phyloP scores from a whole-genome alignment of 2,329 filamentous ascomycete species.

The Verticillium alfalfae region DNA sequence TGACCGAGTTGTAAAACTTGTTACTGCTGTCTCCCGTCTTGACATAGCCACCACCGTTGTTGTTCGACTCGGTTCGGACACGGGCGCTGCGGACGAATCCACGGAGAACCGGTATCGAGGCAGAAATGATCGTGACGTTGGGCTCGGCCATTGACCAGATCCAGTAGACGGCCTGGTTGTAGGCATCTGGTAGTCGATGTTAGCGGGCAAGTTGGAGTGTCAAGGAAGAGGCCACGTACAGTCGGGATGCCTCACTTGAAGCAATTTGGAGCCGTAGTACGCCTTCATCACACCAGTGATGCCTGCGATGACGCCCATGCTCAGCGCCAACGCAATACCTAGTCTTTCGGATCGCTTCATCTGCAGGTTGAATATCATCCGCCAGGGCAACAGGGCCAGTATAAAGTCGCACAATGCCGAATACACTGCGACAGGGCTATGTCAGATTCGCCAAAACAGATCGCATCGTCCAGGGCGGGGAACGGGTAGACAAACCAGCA shows the following conservation, averaged over 20 bases:
- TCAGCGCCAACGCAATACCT: conserved; percentile 26
- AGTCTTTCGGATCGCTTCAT: conserved; percentile 25
- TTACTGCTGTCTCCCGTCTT: conserved; percentile 1
- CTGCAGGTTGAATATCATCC: conserved; percentile 21
- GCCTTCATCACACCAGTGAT: conserved; percentile 15
- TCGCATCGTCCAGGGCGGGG: not conserved
- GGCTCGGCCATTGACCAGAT: conserved; percentile 20
- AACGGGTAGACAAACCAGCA: not conserved
- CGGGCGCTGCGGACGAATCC: conserved; percentile 12
- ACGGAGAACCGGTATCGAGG: conserved; percentile 21
- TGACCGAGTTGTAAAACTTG: conserved; percentile 3
- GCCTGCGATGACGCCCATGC: conserved; percentile 21
- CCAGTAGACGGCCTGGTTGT: conserved; percentile 5
- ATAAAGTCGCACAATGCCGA: conserved; percentile 5
- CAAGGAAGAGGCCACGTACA: conserved; percentile 4
- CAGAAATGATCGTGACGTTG: conserved; percentile 22
- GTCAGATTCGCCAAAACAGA: not conserved
- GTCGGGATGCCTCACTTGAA: conserved; percentile 9
- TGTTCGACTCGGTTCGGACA: not conserved
- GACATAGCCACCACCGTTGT: not conserved
- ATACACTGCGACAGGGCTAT: not conserved
- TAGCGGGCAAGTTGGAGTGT: not conserved
- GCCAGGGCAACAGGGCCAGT: conserved; percentile 12
- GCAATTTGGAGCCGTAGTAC: conserved; percentile 6
- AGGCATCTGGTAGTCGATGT: not conserved